Evolutionary conservation across 169 alveolate genomes (phyloP), one percentile per base, ranked within the genome.

Genomic region (Babesia bigemina): DNA sequence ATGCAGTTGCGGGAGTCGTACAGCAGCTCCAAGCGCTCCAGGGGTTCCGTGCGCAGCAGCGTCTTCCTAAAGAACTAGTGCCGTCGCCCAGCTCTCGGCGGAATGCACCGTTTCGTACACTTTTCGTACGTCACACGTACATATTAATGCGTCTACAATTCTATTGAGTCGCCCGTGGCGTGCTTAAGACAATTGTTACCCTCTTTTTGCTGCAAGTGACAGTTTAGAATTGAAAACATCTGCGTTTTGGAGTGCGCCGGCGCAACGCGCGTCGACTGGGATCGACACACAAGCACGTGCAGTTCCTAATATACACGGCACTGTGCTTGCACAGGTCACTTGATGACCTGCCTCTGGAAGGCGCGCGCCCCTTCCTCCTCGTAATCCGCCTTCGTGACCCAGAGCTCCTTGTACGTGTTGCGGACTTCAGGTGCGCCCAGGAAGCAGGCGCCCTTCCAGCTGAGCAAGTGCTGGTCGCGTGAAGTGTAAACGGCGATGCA

Each of bases 361-460:
- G 44, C 76, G 6, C 70, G 70, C 14, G 78, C 57, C 2, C 88
- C 88, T 14, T 53, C 49, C 39, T 81, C 88, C 12, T 63, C 84
- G 65, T 74, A 81, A 4, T 81, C 88, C 29, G 59, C 60, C 22
- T 28, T 62, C 3, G 82, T 52, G 28, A 81, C 66, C 88, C 88
- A 81, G 49, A 33, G 70, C 57, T 61, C 58, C 53, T 58, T 26
- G 73, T 73, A 61, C 9, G 77, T 39, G 60, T 81, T 60, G 39
- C 79, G 22, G 8, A 81, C 45, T 50, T 71, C 73, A 9, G 84
- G 85, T 0, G 76, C 56, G 10, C 79, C 76, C 45, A 81, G 36
- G 55, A 72, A 67, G 39, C 79, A 71, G 33, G 79, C 88, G 24
- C 88, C 88, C 42, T 61, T 63, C 88, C 88, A 81, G 44, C 79